Base-by-base conservation (phyloP, 2,329 filamentous ascomycete species). In the Aureobasidium subglaciale region DNA sequence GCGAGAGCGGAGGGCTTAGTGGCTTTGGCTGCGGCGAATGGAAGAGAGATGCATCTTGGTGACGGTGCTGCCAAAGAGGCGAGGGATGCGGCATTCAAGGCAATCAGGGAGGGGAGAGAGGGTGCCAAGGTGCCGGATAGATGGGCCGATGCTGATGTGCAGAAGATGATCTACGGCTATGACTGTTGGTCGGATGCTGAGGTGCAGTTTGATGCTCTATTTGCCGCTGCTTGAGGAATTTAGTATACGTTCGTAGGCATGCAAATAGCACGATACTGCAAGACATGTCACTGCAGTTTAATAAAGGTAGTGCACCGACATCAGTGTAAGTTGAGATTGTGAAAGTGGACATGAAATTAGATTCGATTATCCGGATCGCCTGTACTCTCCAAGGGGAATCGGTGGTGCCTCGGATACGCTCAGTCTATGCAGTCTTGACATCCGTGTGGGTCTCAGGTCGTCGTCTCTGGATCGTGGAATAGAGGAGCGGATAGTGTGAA, bases 11-110 rank as follows among this genome's bases (percentile, higher is more conserved):
- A 83, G 63, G 71, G 73, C 1, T 68, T 83, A 4, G 80, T 83
- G 0, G 78, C 80, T 41, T 65, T 83, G 37, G 81, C 80, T 0
- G 78, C 80, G 1, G 76, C 78, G 16, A 77, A 71, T 35, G 80
- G 81, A 2, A 67, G 76, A 22, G 73, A 71, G 1, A 66, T 84
- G 68, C 81, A 83, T 68, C 64, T 84, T 20, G 80, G 80, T 2
- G 76, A 79, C 5, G 81, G 81, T 5, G 77, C 75, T 34, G 81
- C 78, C 7, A 81, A 83, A 69, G 77, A 80, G 62, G 78, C 82
- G 66, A 69, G 80, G 4, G 80, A 84, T 60, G 76, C 72, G 65
- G 71, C 76, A 50, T 83, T 83, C 55, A 77, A 70, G 2, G 73
- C 71, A 10, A 58, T 77, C 56, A 76, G 73, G 64, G 62, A 65